A percentile compares a stretch with the other conserved stretches of the same genome.
These are phyloP conservation scores for Leccinum griseonigrum DNA, from an alignment of 1,284 basidiomycete species.

Conservation along the genomic window DNA sequence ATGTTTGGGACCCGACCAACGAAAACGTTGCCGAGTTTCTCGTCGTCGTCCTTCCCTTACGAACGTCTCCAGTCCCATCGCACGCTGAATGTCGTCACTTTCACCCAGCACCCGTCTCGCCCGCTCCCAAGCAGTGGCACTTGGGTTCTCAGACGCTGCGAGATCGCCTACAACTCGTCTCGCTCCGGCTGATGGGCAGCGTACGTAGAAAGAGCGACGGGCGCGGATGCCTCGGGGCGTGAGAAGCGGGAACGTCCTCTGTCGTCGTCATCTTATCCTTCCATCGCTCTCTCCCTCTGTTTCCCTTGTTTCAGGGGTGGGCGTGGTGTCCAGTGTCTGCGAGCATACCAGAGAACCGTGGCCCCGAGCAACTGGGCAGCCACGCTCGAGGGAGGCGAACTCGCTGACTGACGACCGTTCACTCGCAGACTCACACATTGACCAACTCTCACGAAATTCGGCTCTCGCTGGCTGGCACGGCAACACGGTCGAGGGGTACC, in stretches of 20 bases:
- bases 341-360: neutral
- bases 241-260: neutral
- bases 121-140: neutral
- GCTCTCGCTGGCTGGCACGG: neutral
- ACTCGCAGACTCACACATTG: neutral
- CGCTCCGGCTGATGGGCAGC: neutral
- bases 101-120: neutral
- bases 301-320: neutral
- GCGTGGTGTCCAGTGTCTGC: neutral
- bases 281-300: neutral
- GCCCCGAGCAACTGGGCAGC: neutral
- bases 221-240: neutral
- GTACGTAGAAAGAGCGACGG: neutral
- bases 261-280: neutral
- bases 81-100: neutral
- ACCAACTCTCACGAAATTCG: constrained; percentile 10
- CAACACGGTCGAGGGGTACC: neutral
- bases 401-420: neutral
- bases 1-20: neutral
- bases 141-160: neutral
- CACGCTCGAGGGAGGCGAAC: neutral
- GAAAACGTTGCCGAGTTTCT: neutral
- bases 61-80: neutral
- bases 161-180: neutral
- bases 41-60: neutral